These are phyloP conservation scores for Cercophora newfieldiana DNA, from an alignment of 495 filamentous ascomycete species.

Conservation along the genomic window DNA sequence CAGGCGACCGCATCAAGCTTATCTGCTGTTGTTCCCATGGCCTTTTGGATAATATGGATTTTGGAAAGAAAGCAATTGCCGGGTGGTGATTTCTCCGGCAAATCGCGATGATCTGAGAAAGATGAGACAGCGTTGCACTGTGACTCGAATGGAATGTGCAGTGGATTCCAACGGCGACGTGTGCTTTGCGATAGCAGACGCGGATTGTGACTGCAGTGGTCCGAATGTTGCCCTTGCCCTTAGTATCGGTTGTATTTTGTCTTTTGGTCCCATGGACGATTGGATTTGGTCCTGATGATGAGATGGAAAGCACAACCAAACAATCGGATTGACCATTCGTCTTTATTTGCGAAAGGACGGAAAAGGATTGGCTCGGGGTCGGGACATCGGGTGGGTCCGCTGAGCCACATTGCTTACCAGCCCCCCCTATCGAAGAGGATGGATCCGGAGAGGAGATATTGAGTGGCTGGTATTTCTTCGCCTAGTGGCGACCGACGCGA, in stretches of 20 bases:
- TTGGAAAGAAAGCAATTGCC: not conserved
- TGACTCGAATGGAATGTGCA: not conserved
- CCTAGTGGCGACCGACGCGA: constrained; percentile 30
- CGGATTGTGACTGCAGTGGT: not conserved
- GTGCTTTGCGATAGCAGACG: not conserved
- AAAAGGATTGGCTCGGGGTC: not conserved
- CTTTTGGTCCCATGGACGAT: not conserved
- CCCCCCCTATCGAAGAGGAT: not conserved
- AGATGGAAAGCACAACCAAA: not conserved
- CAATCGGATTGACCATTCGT: not conserved
- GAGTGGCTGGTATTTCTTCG: constrained; percentile 5
- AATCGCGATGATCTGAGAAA: constrained; percentile 1
- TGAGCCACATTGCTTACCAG: not conserved
- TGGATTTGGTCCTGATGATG: not conserved
- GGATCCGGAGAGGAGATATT: not conserved
- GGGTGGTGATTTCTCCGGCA: not conserved
- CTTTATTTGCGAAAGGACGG: not conserved
- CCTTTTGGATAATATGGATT: not conserved
- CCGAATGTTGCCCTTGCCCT: not conserved
- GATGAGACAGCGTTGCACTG: not conserved
- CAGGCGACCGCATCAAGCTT: not conserved
- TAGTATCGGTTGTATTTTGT: not conserved
- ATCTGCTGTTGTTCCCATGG: not conserved
- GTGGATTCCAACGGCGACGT: not conserved
- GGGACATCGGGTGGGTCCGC: not conserved